Evolutionary conservation across 169 alveolate species (phyloP).

Genomic region (Plasmodium billcollinsi): DNA sequence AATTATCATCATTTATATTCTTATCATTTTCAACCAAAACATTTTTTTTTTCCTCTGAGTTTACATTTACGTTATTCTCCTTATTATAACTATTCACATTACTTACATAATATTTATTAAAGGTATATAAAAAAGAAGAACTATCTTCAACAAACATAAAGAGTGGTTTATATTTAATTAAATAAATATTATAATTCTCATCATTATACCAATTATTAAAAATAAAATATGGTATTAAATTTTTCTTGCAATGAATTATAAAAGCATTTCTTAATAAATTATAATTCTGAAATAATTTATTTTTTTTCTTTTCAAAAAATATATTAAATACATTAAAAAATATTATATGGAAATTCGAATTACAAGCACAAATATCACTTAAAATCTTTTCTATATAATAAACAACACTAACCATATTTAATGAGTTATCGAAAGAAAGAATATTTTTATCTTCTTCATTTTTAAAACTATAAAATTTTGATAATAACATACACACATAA

Average conservation of each 20-base stretch:
- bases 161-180: constrained; percentile 80
- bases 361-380: constrained; percentile 53
- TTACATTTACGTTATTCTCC: not conserved
- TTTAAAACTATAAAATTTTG: constrained; percentile 55
- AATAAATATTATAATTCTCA: constrained; percentile 66
- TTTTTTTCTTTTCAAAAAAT: constrained; percentile 77
- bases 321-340: constrained; percentile 82
- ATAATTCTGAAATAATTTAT: constrained; percentile 39
- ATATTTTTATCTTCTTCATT: constrained; percentile 70
- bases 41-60: constrained; percentile 13
- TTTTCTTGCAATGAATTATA: constrained; percentile 80
- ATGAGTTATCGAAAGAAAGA: constrained; percentile 38
- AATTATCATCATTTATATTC: not conserved
- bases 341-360: constrained; percentile 78
- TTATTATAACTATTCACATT: constrained; percentile 19
- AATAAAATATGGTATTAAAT: constrained; percentile 73
- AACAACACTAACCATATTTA: constrained; percentile 66
- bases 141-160: constrained; percentile 86
- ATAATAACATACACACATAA: constrained; percentile 66
- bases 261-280: constrained; percentile 78
- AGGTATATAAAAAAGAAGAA: constrained; percentile 83
- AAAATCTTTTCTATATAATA: constrained; percentile 63
- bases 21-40: constrained; percentile 19
- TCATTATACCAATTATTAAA: constrained; percentile 85
- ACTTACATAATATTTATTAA: constrained; percentile 79